Base-by-base conservation (phyloP, 2,329 filamentous ascomycete species). In the Neonectria punicea region DNA sequence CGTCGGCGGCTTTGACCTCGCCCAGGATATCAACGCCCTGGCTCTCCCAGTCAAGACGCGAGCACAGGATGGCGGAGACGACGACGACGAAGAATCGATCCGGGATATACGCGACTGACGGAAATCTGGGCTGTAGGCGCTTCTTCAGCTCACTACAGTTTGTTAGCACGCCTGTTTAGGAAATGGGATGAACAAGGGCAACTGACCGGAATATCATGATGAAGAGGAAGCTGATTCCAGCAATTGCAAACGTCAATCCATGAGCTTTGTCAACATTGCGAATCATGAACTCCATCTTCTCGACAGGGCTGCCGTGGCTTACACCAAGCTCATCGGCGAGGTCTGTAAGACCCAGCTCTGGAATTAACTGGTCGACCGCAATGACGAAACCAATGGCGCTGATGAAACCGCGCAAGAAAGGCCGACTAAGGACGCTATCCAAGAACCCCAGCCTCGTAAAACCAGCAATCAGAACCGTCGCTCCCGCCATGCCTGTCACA, bases 381-480 rank as follows among this genome's bases (percentile, higher is more conserved):
- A 99, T 98, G 69, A 98, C 94, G 61, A 98, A 93, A 53, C 96
- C 96, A 76, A 99, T 97, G 55, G 96, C 96, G 62, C 93, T 97
- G 80, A 99, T 98, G 81, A 99, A 99, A 1, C 96, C 96, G 65
- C 96, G 87, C 61, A 98, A 81, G 73, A 99, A 98, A 1, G 96
- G 96, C 36, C 93, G 87, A 71, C 94, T 98, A 39, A 99, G 85
- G 11, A 99, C 94, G 74, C 93, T 97, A 76, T 99, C 96, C 66
- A 99, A 80, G 74, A 98, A 99, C 0, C 96, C 96, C 4, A 99
- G 83, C 14, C 96, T 87, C 25, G 92, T 92, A 28, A 97, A 77
- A 1, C 96, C 96, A 14, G 94, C 93, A 53, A 93, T 84, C n/a
- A 98, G 86, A 49, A 98, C 95, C 71, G 94, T 93, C 2, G 91